Evolutionary conservation across 2,329 filamentous ascomycete species (phyloP), one percentile per base, ranked within the genome.

Genomic region (Salinomyces thailandicus): DNA sequence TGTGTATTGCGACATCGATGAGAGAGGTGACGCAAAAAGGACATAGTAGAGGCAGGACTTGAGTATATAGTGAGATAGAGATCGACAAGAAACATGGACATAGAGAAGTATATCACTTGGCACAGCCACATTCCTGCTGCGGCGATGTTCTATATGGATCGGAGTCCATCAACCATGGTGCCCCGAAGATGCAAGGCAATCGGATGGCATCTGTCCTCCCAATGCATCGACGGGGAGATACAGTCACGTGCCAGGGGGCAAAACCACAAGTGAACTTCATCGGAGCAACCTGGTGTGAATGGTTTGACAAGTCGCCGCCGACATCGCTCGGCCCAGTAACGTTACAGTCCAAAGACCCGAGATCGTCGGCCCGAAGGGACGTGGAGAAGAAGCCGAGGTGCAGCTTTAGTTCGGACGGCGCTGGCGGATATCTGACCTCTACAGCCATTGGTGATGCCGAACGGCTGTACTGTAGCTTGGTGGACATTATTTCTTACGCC

Each of bases 181-280:
- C n/a, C n/a, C n/a, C n/a, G n/a, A n/a, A n/a, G n/a, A n/a, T n/a
- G n/a, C n/a, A n/a, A n/a, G n/a, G n/a, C n/a, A n/a, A n/a, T n/a
- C n/a, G n/a, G n/a, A n/a, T n/a, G n/a, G n/a, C 22, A 26, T 26
- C 9, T 26, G 9, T 9, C 13, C 35, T 14, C 24, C 16, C 12
- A n/a, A 11, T 15, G 16, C 29, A 9, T 42, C 27, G 5, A n/a
- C n/a, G n/a, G n/a, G n/a, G n/a, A n/a, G n/a, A n/a, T 44, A 26
- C n/a, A n/a, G 3, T 26, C 9, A 26, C 9, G 22, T n/a, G n/a
- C 22, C 22, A 26, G 22, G 22, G 9, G 9, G 22, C n/a, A 8
- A 8, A n/a, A n/a, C 22, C 22, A n/a, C n/a, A n/a, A 26, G 22
- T 26, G 22, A 26, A 26, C n/a, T n/a, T 26, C 22, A 8, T 9